Evolutionary conservation across 2,329 filamentous ascomycete genomes (phyloP).

Genomic region (Sphaerostilbella broomeana): DNA sequence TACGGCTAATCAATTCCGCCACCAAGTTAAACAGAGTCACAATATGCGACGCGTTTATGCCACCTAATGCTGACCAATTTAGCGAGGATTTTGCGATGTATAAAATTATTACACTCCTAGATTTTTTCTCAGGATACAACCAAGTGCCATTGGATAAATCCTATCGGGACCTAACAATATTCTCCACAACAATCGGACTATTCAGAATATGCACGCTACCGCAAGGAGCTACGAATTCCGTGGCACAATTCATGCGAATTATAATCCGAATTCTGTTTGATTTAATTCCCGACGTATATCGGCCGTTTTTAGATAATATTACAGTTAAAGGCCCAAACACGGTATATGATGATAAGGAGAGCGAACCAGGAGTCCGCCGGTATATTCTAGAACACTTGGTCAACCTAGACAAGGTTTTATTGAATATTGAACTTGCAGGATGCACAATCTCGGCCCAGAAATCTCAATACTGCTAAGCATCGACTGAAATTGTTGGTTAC

Average conservation of each 20-base stretch:
- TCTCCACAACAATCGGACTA: neutral
- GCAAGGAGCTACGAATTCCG: neutral
- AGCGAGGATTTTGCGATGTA: neutral
- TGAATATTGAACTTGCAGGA: neutral
- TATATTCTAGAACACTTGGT: neutral
- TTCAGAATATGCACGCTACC: neutral
- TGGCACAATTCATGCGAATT: neutral
- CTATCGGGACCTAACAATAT: neutral
- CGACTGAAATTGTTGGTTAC: neutral
- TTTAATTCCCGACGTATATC: neutral
- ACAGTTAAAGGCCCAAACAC: neutral
- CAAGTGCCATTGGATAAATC: neutral
- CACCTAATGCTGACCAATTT: neutral
- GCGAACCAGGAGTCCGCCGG: neutral
- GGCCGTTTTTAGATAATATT: neutral
- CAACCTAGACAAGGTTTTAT: neutral
- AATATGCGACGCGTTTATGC: neutral
- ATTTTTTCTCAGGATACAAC: slow-evolving; percentile 1
- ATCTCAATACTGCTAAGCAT: neutral
- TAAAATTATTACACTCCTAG: neutral
- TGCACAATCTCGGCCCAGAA: neutral
- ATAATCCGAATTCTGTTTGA: slow-evolving; percentile 1
- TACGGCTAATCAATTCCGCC: neutral
- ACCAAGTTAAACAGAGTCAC: neutral
- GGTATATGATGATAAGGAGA: neutral